Evolutionary conservation across 2,329 filamentous ascomycete genomes (phyloP).

Genomic region (Penicillium thymicola): DNA sequence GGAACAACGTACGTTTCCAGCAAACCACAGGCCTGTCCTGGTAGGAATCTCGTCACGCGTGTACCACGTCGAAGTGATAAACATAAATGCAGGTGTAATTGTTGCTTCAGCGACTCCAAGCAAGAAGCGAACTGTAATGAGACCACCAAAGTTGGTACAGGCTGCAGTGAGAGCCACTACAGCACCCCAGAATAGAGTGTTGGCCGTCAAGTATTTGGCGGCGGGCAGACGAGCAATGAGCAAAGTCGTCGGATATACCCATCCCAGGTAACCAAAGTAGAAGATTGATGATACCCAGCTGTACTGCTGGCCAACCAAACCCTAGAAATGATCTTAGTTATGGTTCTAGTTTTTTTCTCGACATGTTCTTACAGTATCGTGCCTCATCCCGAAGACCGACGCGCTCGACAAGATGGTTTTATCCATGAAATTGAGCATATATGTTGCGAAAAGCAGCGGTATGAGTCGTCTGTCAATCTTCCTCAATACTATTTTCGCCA

Average conservation of each 20-base stretch:
- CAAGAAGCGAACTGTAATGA: constrained; percentile 53
- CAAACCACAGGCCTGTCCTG: constrained; percentile 56
- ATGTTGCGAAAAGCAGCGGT: constrained; percentile 47
- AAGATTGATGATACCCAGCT: constrained; percentile 31
- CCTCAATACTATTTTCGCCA: constrained; percentile 40
- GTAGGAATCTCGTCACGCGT: constrained; percentile 56
- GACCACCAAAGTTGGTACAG: constrained; percentile 49
- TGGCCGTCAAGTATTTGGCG: constrained; percentile 34
- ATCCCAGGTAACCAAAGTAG: constrained; percentile 32
- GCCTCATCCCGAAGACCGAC: constrained; percentile 54
- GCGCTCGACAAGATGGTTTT: constrained; percentile 58
- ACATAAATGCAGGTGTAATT: constrained; percentile 55
- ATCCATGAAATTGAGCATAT: constrained; percentile 61
- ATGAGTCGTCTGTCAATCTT: constrained; percentile 35
- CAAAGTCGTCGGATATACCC: constrained; percentile 27
- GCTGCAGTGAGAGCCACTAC: constrained; percentile 49
- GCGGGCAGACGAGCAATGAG: constrained; percentile 26
- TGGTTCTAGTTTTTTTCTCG: neutral
- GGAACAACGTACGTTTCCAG: constrained; percentile 19
- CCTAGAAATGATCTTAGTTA: constrained; percentile 4
- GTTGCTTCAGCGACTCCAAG: constrained; percentile 56
- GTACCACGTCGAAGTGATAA: constrained; percentile 57
- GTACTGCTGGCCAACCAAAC: constrained; percentile 23
- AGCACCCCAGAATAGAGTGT: constrained; percentile 49
- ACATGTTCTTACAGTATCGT: constrained; percentile 39